phyloP scores from a whole-genome alignment of 306 rosid genomes.

The Dalbergia cochinchinensis region DNA sequence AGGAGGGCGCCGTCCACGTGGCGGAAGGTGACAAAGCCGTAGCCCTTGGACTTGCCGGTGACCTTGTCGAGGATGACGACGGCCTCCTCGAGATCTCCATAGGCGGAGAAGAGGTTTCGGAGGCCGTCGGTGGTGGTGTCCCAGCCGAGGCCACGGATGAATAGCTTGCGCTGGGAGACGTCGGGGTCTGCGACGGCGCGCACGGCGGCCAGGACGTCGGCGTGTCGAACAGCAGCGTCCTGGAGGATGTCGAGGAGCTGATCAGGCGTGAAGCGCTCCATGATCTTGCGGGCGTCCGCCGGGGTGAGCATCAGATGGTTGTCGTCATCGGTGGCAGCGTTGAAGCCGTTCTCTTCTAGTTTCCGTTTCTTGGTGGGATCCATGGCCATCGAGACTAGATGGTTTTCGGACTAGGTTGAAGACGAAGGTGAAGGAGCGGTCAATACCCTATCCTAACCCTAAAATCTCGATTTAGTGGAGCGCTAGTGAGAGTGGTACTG shows the following conservation, averaged over 20 bases:
- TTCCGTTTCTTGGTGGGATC: conserved; percentile 87
- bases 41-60: conserved; percentile 88
- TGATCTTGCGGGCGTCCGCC: conserved; percentile 77
- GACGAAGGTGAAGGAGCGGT: background rate
- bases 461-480: conserved; percentile 26
- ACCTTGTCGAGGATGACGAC: conserved; percentile 84
- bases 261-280: conserved; percentile 78
- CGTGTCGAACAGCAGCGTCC: conserved; percentile 74
- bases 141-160: conserved; percentile 96
- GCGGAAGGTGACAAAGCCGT: conserved; percentile 86
- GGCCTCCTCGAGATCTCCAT: conserved; percentile 93
- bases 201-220: conserved; percentile 80
- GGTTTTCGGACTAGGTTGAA: background rate
- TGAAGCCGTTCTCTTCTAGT: conserved; percentile 83
- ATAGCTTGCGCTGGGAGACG: conserved; percentile 87
- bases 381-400: conserved; percentile 46
- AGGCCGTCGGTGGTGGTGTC: conserved; percentile 94
- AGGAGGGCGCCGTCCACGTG: conserved; percentile 90
- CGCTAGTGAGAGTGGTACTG: background rate
- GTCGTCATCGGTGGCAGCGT: conserved; percentile 38
- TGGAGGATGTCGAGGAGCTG: conserved; percentile 82
- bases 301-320: conserved; percentile 56
- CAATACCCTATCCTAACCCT: conserved; percentile 63
- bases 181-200: conserved; percentile 78
- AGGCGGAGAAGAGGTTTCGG: conserved; percentile 85